These are phyloP conservation scores for Oryza meridionalis DNA, from an alignment of 176 grass and related monocot genomes.

Conservation along the genomic window DNA sequence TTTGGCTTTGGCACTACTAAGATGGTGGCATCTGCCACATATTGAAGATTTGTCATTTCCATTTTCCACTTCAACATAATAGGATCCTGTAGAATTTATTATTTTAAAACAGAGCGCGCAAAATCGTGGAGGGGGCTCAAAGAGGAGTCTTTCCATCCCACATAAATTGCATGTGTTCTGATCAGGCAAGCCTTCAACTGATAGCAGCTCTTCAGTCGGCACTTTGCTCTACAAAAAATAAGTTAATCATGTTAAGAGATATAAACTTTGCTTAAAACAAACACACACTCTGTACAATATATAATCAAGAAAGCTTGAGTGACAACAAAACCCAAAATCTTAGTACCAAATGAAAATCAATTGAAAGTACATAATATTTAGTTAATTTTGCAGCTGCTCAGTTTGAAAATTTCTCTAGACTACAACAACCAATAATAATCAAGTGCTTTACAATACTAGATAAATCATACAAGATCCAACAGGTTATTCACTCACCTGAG, in stretches of 20 bases:
- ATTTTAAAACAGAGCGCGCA: constrained; percentile 75
- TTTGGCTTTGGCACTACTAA: constrained; percentile 63
- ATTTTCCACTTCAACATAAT: constrained; percentile 66
- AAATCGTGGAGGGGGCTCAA: constrained; percentile 75
- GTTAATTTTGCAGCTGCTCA: constrained; percentile 8
- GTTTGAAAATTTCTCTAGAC: neutral
- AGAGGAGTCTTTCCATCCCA: constrained; percentile 76
- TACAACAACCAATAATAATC: constrained; percentile 14
- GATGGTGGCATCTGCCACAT: constrained; percentile 86
- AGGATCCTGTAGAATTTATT: constrained; percentile 78
- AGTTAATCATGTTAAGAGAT: constrained; percentile 16
- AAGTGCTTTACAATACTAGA: constrained; percentile 22
- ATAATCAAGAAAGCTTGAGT: constrained; percentile 20
- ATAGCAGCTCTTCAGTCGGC: constrained; percentile 42
- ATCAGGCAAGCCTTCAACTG: constrained; percentile 56
- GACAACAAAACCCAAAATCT: constrained; percentile 17
- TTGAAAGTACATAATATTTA: neutral
- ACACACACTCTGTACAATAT: constrained; percentile 34
- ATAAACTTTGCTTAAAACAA: constrained; percentile 28
- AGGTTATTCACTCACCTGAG: constrained; percentile 49
- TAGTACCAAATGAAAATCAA: constrained; percentile 11
- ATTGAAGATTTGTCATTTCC: constrained; percentile 65
- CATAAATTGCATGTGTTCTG: constrained; percentile 88
- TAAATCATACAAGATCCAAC: constrained; percentile 8
- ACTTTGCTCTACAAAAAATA: constrained; percentile 49